Base-by-base conservation (phyloP, 352 stramenopile genomes). In the Chrysophaeum taylorii region DNA sequence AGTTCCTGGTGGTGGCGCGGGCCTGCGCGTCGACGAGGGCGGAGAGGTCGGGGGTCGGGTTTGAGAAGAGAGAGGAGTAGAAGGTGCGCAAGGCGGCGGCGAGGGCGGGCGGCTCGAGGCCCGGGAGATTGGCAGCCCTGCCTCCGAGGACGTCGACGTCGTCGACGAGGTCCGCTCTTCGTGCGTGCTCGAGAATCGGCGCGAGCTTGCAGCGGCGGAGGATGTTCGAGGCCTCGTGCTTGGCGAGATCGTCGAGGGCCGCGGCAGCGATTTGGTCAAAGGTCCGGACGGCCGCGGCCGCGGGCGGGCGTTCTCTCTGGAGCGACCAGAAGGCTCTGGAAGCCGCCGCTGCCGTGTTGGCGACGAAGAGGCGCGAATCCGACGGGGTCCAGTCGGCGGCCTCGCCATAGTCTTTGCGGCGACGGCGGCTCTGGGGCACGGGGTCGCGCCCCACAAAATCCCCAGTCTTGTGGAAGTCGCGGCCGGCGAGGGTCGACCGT, bases 41-140 rank as follows among this genome's bases (percentile, higher is more conserved):
- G 15, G 21, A 25, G 53, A 64, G 15, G 15, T 38, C 53, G 4
- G 53, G 53, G 27, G 27, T 41, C 12, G 12, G 16, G 15, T 31
- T 9, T 7, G 27, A 41, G 53, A 64, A 64, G 53, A 64, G 53
- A 7, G 53, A 37, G 7, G 53, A 64, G 53, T 64, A 64, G n/a
- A 64, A 64, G 7, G 53, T 41, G 15, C 53, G 53, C 15, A 64
- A 33, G 7, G 53, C 53, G 27, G 53, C 29, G 53, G 4, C 4
- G 53, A 64, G 16, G 29, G 16, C 53, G 29, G 37, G 27, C 15
- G 53, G 12, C 53, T 14, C 53, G 29, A 33, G 12, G 29, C 29
- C 53, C 27, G 33, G 53, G 5, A 61, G 16, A 12, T 12, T 25
- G 50, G 12, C 50, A 14, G 50, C 18, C 50, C 50, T 25, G 50